Percentiles rank a stretch among this genome's conserved stretches.
phyloP scores from a whole-genome alignment of 352 stramenopile species.

The Phytophthora syringae region DNA sequence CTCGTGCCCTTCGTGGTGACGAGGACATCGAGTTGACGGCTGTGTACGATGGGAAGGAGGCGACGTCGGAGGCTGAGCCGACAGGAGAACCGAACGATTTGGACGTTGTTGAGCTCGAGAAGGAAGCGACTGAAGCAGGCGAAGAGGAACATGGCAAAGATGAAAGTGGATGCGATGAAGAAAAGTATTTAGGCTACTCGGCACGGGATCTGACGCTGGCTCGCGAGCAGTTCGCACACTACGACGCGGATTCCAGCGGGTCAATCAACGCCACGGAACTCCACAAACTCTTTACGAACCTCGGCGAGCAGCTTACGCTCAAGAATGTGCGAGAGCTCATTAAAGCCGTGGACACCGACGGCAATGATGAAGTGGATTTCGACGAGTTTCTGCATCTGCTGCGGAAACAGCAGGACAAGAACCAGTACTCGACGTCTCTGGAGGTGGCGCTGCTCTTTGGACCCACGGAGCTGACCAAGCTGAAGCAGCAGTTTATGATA shows the following conservation, averaged over 20 bases:
- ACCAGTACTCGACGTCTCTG: constrained; percentile 70
- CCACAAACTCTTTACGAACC: constrained; percentile 55
- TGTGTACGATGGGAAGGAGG: constrained; percentile 35
- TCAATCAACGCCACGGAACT: constrained; percentile 71
- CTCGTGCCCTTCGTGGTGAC: constrained; percentile 48
- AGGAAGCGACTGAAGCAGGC: constrained; percentile 26
- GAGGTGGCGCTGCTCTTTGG: constrained; percentile 70
- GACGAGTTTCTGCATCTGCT: constrained; percentile 73
- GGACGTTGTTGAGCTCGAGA: constrained; percentile 27
- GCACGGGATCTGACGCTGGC: constrained; percentile 47
- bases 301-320: constrained; percentile 70
- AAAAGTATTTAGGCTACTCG: constrained; percentile 46
- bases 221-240: constrained; percentile 64
- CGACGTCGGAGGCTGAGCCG: constrained; percentile 6
- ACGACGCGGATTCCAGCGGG: constrained; percentile 64
- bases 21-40: constrained; percentile 57
- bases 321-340: constrained; percentile 67
- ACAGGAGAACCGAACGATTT: constrained; percentile 9
- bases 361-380: constrained; percentile 74
- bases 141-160: constrained; percentile 19
- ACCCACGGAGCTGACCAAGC: constrained; percentile 65
- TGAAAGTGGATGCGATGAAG: constrained; percentile 14
- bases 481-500: constrained; percentile 73
- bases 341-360: constrained; percentile 56
- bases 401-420: constrained; percentile 60